Conservation (phyloP, 78 protist species). For the Dictyostelium intermedium region DNA sequence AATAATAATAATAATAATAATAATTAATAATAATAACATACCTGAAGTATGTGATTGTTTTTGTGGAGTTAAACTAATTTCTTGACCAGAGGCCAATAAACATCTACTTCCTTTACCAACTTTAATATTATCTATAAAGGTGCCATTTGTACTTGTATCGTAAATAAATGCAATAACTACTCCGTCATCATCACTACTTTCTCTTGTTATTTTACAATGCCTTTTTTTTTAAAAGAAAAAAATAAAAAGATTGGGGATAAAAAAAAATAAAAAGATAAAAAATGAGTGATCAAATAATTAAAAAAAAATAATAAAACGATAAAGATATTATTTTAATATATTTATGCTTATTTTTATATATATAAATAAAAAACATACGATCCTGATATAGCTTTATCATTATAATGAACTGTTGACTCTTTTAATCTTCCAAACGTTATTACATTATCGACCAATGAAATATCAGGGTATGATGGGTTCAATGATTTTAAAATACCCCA, state of each 20-base stretch:
- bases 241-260: neutral
- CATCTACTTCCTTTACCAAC: slow-evolving; percentile 65
- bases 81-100: slow-evolving; percentile 28
- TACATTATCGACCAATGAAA: neutral
- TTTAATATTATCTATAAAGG: slow-evolving; percentile 62
- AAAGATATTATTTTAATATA: too few relatives aligned
- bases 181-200: slow-evolving; percentile 15
- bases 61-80: slow-evolving; percentile 10
- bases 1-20: neutral
- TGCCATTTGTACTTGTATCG: slow-evolving; percentile 71
- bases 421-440: slow-evolving; percentile 24
- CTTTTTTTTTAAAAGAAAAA: neutral
- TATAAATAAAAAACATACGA: slow-evolving; percentile 5
- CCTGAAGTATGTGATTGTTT: neutral
- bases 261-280: neutral
- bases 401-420: slow-evolving; percentile 21
- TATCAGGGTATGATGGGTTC: slow-evolving; percentile 48
- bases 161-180: slow-evolving; percentile 45
- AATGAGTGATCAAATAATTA: neutral
- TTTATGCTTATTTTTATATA: neutral
- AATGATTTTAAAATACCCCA: slow-evolving; percentile 68
- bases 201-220: slow-evolving; percentile 55
- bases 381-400: slow-evolving; percentile 60
- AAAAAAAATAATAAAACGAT: too few relatives aligned
- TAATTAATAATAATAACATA: neutral